Evolutionary conservation across 2,329 filamentous ascomycete genomes (phyloP), one percentile per base, ranked within the genome.

Genomic region (Fusarium sambucinum): DNA sequence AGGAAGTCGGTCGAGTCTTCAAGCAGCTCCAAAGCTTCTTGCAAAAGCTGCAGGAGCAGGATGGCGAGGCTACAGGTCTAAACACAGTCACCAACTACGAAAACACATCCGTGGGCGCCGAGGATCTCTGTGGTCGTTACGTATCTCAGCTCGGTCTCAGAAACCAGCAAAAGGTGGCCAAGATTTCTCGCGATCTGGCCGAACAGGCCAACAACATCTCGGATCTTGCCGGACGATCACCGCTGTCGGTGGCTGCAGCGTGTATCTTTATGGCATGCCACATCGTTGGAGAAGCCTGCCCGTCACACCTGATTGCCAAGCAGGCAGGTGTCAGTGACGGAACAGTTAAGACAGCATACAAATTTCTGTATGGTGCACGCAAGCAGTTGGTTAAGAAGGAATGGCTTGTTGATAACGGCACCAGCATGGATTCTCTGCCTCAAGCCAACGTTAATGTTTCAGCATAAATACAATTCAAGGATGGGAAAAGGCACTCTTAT

Each of bases 221-320:
- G 61, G 90, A 93, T 56, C 87, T 98, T 63, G 94, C 95, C 35
- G 96, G 96, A 70, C 93, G 96, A 62, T 98, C 95, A 59, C 96
- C 96, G 21, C 85, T 99, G 48, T 97, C 95, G 2, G 93, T 96
- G 64, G 95, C 96, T 9, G 95, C 94, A 19, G 94, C 96, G 32
- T 97, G 94, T 78, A 97, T 99, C 79, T 99, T 96, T 84, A 96
- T 98, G 89, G 92, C 95, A 6, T 94, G 93, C 30, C 89, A 95
- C 75, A 85, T 98, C 37, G 91, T 97, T 82, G 92, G 90, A 57
- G 88, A 96, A 71, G 84, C 89, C 21, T 92, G 92, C 88, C 9
- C 40, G 33, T 91, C 93, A n/a, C 94, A 94, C 78, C 92, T 96
- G 64, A 97, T 99, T 73, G 92, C 93, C 7, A 80, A 81, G 25